Evolutionary conservation across 2,329 filamentous ascomycete species (phyloP), one percentile per base, ranked within the genome.

Genomic region (Aureobasidium melanogenum): DNA sequence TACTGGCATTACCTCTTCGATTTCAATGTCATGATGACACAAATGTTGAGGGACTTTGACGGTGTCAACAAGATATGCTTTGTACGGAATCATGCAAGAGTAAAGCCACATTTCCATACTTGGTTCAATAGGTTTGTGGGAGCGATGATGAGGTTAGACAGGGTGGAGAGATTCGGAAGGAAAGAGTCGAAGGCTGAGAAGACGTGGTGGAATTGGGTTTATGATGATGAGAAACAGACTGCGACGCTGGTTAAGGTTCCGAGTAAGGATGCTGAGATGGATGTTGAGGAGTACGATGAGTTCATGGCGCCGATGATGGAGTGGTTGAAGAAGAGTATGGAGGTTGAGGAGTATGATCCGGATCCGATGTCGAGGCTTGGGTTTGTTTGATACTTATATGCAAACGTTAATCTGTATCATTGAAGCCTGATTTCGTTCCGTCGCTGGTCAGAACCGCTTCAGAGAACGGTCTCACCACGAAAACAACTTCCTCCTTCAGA

Each of bases 181-280:
- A 58, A 51, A 10, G 70, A 70, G 2, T 68, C 70, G 0, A 64
- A 67, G 17, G n/a, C 66, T 4, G 73, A 74, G 58, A 61, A 60
- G 15, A 71, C 68, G 0, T 76, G 75, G 74, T 78, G 75, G 75
- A 64, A 64, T 7, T 77, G 75, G 74, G 64, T 56, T 2, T 74
- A 67, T 59, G 68, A 73, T 63, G 59, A 66, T 0, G 46, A 63
- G 1, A 69, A 65, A 3, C 66, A 72, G 58, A 67, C 59, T 1
- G 71, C 74, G 46, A 67, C 65, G 5, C 64, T 78, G 17, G 52
- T 68, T 34, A 71, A 71, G 1, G 52, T 61, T 19, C 62, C 67
- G 8, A 63, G 71, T 8, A 63, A 63, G 17, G 72, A 69, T 62
- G 63, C 62, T 1, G 34, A 70, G 9, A 64, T 76, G 50, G 67